Evolutionary conservation across 2,329 filamentous ascomycete species (phyloP).

Genomic region (Didymosphaeria variabile): DNA sequence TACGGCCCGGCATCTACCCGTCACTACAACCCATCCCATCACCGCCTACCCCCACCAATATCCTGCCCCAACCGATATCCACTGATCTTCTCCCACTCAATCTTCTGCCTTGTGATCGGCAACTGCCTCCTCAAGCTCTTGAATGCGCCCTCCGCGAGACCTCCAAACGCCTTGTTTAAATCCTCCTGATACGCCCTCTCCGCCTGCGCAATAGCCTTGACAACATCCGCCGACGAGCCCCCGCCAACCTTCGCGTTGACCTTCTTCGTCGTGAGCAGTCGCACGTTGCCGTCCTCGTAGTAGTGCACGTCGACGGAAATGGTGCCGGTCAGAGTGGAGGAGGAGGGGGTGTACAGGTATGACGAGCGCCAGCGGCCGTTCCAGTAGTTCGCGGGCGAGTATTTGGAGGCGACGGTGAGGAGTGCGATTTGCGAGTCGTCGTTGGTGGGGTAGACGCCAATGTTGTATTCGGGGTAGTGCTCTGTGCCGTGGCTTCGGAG

Average conservation of each 20-base stretch:
- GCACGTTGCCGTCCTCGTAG: conserved; percentile 98
- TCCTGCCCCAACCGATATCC: conserved; percentile 75
- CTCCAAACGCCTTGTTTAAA: conserved; percentile 88
- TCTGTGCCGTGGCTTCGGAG: conserved; percentile 80
- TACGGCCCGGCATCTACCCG: too few species aligned
- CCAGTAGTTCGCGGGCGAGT: conserved; percentile 98
- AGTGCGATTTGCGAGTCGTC: conserved; percentile 80
- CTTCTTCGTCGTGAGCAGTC: conserved; percentile 87
- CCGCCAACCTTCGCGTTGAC: conserved; percentile 67
- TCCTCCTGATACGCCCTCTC: conserved; percentile 98
- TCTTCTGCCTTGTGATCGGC: conserved; percentile 96
- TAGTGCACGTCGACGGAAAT: conserved; percentile 98
- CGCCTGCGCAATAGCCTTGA: conserved; percentile 77
- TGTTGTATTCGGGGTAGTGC: conserved; percentile 84
- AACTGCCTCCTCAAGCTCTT: conserved; percentile 91
- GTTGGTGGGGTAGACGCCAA: conserved; percentile 83
- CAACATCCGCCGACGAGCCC: conserved; percentile 73
- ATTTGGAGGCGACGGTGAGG: conserved; percentile 92
- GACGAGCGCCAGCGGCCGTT: conserved; percentile 95
- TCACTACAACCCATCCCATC: conserved; percentile 3
- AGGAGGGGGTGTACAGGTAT: conserved; percentile 78
- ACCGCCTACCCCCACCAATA: conserved; percentile 59
- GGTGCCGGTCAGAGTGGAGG: conserved; percentile 74
- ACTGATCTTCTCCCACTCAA: conserved; percentile 98
- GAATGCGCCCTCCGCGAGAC: conserved; percentile 91